These are phyloP conservation scores for Chondrus crispus DNA, from an alignment of 23 red algal species.

Conservation along the genomic window DNA sequence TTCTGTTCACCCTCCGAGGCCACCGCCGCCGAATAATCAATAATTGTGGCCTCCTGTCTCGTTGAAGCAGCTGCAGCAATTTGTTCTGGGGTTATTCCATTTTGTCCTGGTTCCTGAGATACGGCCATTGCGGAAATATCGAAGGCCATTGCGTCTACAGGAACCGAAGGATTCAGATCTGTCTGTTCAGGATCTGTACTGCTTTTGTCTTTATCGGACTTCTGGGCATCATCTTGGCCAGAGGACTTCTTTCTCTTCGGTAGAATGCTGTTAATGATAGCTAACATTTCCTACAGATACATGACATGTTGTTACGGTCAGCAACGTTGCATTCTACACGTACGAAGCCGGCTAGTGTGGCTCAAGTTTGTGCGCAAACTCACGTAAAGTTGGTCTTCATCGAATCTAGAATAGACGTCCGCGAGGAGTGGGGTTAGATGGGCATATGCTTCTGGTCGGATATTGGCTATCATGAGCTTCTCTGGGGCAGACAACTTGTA, in stretches of 20 bases:
- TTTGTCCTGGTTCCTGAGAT: not conserved
- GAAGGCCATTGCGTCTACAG: not conserved
- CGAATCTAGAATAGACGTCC: slow-evolving; percentile 32
- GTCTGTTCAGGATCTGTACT: not conserved
- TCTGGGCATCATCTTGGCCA: not conserved
- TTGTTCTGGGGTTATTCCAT: not conserved
- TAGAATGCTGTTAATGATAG: not conserved
- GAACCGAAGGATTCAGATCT: not conserved
- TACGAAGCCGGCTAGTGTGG: too few relatives aligned
- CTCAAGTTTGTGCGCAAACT: not conserved
- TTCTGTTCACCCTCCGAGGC: too few relatives aligned
- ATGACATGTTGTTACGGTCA: too few relatives aligned
- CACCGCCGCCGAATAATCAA: too few relatives aligned
- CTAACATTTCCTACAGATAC: slow-evolving; percentile 18
- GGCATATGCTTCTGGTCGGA: slow-evolving; percentile 42
- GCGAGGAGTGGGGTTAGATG: slow-evolving; percentile 34
- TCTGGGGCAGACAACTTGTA: slow-evolving; percentile 19
- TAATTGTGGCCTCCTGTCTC: too few relatives aligned
- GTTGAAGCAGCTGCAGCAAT: not conserved
- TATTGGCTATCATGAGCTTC: slow-evolving; percentile 54
- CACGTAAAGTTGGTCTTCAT: slow-evolving; percentile 55
- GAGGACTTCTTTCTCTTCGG: not conserved
- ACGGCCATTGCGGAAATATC: not conserved
- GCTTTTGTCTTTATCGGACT: not conserved
- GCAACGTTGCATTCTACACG: too few relatives aligned